Conservation (phyloP, 139 green algal genomes). For the Mesotaenium endlicherianum region DNA sequence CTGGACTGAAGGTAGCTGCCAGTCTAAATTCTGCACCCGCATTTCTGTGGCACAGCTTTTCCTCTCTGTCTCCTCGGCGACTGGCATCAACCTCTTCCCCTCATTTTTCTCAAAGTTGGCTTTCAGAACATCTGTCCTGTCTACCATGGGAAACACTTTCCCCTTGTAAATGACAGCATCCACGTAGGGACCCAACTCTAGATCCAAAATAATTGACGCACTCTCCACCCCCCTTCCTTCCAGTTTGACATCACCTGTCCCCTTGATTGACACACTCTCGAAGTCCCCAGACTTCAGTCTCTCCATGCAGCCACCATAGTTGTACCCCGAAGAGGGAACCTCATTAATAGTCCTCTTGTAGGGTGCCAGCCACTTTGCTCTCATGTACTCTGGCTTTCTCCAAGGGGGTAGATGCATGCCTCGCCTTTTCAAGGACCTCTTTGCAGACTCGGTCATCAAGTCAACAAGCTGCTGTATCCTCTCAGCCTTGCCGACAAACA, state of each 20-base stretch:
- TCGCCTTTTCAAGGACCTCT: background rate
- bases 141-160: background rate
- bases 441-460: background rate
- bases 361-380: constrained; percentile 24
- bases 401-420: constrained; percentile 37
- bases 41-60: too few relatives aligned
- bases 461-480: constrained; percentile 27
- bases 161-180: constrained; percentile 12
- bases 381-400: constrained; percentile 27
- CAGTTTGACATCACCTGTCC: too few relatives aligned
- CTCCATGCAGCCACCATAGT: background rate
- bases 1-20: too few relatives aligned
- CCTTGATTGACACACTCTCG: too few relatives aligned
- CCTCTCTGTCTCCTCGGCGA: too few relatives aligned
- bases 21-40: too few relatives aligned
- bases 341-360: constrained; percentile 27
- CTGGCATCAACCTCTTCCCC: too few relatives aligned
- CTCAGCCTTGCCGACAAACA: constrained; percentile 15
- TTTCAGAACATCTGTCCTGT: background rate
- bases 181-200: background rate
- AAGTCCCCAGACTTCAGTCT: too few relatives aligned
- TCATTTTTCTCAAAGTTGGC: background rate
- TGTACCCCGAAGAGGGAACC: constrained; percentile 3
- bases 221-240: too few relatives aligned
- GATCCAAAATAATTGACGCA: background rate